phyloP scores from a whole-genome alignment of 179 eudicot genomes.

The Carnegiea gigantea region DNA sequence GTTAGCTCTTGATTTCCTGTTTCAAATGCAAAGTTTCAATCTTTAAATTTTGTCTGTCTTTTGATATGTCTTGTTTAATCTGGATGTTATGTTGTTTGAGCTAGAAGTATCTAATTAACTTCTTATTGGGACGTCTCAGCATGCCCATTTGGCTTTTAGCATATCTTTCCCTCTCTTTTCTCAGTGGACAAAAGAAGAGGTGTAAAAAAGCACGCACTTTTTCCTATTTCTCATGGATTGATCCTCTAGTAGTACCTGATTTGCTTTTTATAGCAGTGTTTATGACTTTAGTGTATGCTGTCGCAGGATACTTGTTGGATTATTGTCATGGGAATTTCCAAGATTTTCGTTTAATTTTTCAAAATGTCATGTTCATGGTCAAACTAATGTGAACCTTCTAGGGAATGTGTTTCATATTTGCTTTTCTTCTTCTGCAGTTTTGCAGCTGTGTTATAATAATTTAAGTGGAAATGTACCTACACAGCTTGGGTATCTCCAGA shows the following conservation, averaged over 20 bases:
- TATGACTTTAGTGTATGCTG: background rate
- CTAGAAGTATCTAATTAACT: background rate
- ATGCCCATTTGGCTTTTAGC: constrained; percentile 3
- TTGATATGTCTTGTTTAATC: background rate
- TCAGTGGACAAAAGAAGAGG: background rate
- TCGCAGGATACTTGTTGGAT: background rate
- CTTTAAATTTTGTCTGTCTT: background rate
- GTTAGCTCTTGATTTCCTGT: constrained; percentile 28
- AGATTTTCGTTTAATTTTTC: background rate
- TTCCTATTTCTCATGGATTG: constrained; percentile 1
- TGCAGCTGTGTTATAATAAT: constrained; percentile 82
- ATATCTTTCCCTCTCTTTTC: background rate
- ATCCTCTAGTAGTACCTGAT: background rate
- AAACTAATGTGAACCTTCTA: background rate
- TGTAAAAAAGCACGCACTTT: background rate
- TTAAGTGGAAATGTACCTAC: constrained; percentile 70
- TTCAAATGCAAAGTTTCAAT: constrained; percentile 25
- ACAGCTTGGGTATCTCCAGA: constrained; percentile 65
- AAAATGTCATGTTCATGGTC: background rate
- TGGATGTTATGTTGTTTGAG: background rate
- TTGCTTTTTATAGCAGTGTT: background rate
- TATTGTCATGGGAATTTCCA: background rate
- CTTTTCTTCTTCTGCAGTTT: constrained; percentile 45
- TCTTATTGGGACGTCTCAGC: background rate
- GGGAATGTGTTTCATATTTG: constrained; percentile 20